Conservation (phyloP, 345 rosid species). For the Punica granatum region DNA sequence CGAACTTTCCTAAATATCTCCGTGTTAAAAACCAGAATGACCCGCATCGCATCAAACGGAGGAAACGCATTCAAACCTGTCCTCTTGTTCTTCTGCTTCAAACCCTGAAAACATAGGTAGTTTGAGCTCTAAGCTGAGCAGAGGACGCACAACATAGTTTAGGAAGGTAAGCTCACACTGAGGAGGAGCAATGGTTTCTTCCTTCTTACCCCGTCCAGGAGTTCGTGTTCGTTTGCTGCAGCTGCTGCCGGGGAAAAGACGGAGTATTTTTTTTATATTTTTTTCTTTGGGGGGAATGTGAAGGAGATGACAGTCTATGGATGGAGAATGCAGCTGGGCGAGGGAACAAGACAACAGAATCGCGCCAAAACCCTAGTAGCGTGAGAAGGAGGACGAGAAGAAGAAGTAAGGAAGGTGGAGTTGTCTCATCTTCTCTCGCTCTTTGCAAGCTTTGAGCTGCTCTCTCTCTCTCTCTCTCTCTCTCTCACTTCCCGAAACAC, state of each 20-base stretch:
- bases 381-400: not conserved
- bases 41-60: not conserved
- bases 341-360: not conserved
- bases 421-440: not conserved
- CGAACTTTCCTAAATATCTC: not conserved
- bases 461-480: not conserved
- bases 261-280: no score
- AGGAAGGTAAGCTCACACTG: not conserved
- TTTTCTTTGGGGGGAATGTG: no score
- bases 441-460: not conserved
- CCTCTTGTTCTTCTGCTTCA: not conserved
- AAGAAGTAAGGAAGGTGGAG: not conserved
- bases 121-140: not conserved
- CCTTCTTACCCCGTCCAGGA: not conserved
- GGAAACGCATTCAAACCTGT: not conserved
- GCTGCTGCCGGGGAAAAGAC: not conserved
- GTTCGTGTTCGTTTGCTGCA: not conserved
- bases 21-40: not conserved
- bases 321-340: not conserved
- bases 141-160: not conserved
- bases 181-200: not conserved
- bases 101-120: not conserved
- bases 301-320: not conserved
- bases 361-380: not conserved
- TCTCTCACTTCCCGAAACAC: conserved; percentile 2